Evolutionary conservation across 2,329 filamentous ascomycete species (phyloP).

Genomic region (Xylaria sp.): DNA sequence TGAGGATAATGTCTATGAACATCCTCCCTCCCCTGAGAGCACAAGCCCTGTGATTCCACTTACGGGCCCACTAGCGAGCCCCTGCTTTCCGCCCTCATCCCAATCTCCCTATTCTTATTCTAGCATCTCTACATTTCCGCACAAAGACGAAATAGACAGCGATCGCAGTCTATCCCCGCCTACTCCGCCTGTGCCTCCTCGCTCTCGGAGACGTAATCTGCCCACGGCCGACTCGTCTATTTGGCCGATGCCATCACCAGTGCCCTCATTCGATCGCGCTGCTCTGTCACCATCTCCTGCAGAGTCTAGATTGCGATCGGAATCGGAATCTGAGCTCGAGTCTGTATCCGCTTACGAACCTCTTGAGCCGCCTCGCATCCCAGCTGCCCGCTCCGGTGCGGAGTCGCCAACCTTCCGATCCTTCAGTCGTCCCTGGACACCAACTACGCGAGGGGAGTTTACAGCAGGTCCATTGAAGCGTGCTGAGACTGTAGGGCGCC

Average conservation of each 20-base stretch:
- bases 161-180: constrained; percentile 20
- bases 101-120: constrained; percentile 24
- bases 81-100: constrained; percentile 37
- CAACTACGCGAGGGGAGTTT: constrained; percentile 21
- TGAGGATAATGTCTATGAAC: constrained; percentile 31
- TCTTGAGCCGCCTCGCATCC: constrained; percentile 35
- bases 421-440: constrained; percentile 42
- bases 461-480: constrained; percentile 27
- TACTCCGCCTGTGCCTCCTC: constrained; percentile 30
- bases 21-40: constrained; percentile 43
- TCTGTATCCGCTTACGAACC: constrained; percentile 22
- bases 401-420: constrained; percentile 46
- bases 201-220: constrained; percentile 31
- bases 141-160: constrained; percentile 27
- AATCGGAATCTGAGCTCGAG: constrained; percentile 24
- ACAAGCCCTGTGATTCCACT: constrained; percentile 45
- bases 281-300: constrained; percentile 26
- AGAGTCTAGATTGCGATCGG: constrained; percentile 29
- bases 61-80: constrained; percentile 45
- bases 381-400: constrained; percentile 38
- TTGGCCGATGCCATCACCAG: constrained; percentile 38
- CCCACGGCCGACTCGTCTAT: constrained; percentile 36
- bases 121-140: constrained; percentile 22
- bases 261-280: constrained; percentile 32
- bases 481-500: constrained; percentile 21